These are phyloP conservation scores for Anacardium occidentale DNA, from an alignment of 345 rosid species.

Conservation along the genomic window DNA sequence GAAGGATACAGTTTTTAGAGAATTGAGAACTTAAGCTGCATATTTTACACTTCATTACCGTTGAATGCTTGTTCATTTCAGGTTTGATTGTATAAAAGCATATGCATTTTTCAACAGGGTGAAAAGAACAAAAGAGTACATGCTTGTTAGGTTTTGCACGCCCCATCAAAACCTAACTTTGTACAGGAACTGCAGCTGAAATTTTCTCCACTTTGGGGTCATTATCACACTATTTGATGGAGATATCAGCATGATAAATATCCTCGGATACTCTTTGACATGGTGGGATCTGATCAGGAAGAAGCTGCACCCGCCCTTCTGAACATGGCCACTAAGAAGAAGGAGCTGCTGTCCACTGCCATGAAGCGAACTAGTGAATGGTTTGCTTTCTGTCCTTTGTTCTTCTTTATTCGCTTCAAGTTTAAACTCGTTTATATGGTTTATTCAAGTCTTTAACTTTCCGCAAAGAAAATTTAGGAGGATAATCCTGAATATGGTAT, in stretches of 20 bases:
- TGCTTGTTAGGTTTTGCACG: slow-evolving; percentile 12
- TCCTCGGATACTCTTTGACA: slow-evolving; percentile 34
- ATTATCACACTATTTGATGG: slow-evolving; percentile 25
- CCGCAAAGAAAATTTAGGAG: not conserved
- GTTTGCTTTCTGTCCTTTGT: slow-evolving; percentile 33
- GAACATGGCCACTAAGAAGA: slow-evolving; percentile 61
- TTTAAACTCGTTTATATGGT: not conserved
- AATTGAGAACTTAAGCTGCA: slow-evolving; percentile 8
- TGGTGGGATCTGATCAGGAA: slow-evolving; percentile 50
- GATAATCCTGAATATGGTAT: slow-evolving; percentile 1
- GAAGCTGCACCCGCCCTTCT: slow-evolving; percentile 33
- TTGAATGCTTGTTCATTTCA: slow-evolving; percentile 10
- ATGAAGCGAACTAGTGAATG: slow-evolving; percentile 97
- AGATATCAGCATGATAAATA: slow-evolving; percentile 36
- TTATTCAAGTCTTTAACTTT: not conserved
- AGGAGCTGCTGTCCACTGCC: slow-evolving; percentile 76
- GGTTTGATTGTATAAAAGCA: not conserved
- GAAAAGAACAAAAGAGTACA: slow-evolving; percentile 30
- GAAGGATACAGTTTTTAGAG: slow-evolving; percentile 13
- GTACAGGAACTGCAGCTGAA: slow-evolving; percentile 10
- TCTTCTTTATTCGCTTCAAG: not conserved
- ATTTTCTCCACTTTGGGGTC: slow-evolving; percentile 12
- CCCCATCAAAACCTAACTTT: slow-evolving; percentile 14
- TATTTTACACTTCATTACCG: slow-evolving; percentile 15
- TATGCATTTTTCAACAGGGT: slow-evolving; percentile 1